Evolutionary conservation across 192 early-diverging fungal genomes (phyloP).

Genomic region (Gigaspora rosea): DNA sequence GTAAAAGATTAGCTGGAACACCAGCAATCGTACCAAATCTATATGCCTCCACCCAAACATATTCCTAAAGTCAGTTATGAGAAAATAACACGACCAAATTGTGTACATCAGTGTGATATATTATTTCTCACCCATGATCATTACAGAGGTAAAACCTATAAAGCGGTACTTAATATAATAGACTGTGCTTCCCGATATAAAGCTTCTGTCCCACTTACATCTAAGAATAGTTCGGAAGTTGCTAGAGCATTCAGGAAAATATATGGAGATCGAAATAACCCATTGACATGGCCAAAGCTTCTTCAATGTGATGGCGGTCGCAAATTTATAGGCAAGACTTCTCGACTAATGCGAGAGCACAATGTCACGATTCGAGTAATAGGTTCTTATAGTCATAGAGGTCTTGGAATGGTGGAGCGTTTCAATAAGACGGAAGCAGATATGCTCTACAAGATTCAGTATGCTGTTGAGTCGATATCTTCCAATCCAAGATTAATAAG

Average conservation of each 20-base stretch:
- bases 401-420: background rate
- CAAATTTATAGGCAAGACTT: no score
- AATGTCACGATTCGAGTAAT: slow-evolving; percentile 28
- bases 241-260: no score
- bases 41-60: slow-evolving; percentile 2
- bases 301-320: no score
- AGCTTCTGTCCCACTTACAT: no score
- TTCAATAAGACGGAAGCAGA: slow-evolving; percentile 1
- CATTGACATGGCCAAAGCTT: no score
- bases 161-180: background rate
- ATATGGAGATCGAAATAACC: no score
- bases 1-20: background rate
- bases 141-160: background rate
- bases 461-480: no score
- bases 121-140: background rate
- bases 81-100: slow-evolving; percentile 1
- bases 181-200: background rate
- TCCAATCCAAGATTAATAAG: no score
- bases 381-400: slow-evolving; percentile 16
- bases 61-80: slow-evolving; percentile 9
- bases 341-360: no score
- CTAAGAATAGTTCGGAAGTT: no score
- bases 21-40: slow-evolving; percentile 4
- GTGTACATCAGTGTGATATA: background rate
- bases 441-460: slow-evolving; percentile 11